phyloP scores from a whole-genome alignment of 352 stramenopile genomes.

The Phytophthora pseudosyringae region DNA sequence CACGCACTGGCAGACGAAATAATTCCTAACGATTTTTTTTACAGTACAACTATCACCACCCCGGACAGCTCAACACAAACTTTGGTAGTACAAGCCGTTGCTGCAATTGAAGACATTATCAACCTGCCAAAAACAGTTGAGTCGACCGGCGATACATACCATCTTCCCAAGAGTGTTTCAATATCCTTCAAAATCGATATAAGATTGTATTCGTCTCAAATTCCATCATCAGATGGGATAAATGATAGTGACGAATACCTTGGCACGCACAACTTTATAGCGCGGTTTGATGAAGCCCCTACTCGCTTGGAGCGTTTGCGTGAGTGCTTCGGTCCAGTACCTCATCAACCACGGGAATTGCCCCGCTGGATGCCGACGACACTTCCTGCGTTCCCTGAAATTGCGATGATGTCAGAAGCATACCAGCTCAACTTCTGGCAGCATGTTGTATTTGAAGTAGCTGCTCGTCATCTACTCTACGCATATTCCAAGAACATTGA shows the following conservation, averaged over 20 bases:
- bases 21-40: slow-evolving; percentile 1
- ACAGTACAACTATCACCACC: background rate
- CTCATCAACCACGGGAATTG: background rate
- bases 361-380: background rate
- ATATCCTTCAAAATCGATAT: no score
- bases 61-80: background rate
- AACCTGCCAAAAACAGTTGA: no score
- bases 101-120: no score
- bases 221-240: background rate
- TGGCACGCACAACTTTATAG: no score
- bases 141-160: no score
- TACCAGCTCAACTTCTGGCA: slow-evolving; percentile 41
- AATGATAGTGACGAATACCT: background rate
- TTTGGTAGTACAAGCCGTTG: no score
- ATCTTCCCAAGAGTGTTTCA: no score
- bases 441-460: slow-evolving; percentile 32
- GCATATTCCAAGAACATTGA: slow-evolving; percentile 19
- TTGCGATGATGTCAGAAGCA: slow-evolving; percentile 12
- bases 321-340: slow-evolving; percentile 19
- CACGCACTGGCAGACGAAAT: background rate
- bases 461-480: slow-evolving; percentile 29
- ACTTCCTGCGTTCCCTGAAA: slow-evolving; percentile 23
- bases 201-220: no score
- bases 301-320: slow-evolving; percentile 13
- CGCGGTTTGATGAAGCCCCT: no score